phyloP scores from a whole-genome alignment of 2,329 filamentous ascomycete species.

The Mariannaea elegans region DNA sequence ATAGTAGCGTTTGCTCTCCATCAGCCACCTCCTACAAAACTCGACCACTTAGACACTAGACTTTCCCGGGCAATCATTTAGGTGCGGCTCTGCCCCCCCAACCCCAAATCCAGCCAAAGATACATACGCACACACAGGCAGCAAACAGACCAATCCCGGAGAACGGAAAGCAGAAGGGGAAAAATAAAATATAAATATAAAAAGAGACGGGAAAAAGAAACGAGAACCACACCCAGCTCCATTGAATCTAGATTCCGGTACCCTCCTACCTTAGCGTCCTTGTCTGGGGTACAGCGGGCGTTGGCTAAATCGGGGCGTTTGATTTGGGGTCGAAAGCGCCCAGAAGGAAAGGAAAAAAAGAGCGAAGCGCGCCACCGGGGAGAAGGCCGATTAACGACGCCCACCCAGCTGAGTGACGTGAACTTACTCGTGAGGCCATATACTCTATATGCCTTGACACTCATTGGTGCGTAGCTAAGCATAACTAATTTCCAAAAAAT shows the following conservation, averaged over 20 bases:
- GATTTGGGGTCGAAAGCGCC: not conserved
- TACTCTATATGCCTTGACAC: not conserved
- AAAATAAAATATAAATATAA: too few species aligned
- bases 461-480: not conserved
- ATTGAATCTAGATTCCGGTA: conserved; percentile 8
- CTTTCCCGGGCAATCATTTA: too few species aligned
- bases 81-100: conserved; percentile 16
- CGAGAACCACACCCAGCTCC: conserved; percentile 4
- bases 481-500: not conserved
- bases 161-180: not conserved
- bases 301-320: not conserved
- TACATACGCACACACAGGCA: not conserved
- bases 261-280: conserved; percentile 4
- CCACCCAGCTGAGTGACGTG: too few species aligned
- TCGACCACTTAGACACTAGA: too few species aligned
- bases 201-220: conserved; percentile 14
- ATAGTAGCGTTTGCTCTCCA: too few species aligned
- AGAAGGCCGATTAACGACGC: conserved; percentile 7
- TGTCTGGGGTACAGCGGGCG: conserved; percentile 2
- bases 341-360: not conserved
- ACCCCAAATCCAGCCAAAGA: not conserved
- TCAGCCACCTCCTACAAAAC: too few species aligned
- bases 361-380: not conserved
- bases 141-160: not conserved
- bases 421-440: not conserved